Conservation (phyloP, 176 grass and related monocot species). For the Lolium perenne region DNA sequence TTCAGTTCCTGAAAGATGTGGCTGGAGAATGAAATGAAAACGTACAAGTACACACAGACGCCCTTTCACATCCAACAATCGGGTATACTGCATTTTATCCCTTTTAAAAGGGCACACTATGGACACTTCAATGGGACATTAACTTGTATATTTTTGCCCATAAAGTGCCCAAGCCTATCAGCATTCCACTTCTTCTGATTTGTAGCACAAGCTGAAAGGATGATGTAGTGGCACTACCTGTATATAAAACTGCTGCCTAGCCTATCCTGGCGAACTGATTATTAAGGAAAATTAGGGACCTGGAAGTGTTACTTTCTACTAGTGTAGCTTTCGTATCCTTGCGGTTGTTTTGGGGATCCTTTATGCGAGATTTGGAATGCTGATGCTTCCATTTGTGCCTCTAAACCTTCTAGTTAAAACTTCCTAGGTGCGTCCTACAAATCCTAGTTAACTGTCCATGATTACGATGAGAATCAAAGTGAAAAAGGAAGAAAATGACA, state of each 20-base stretch:
- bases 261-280: slow-evolving; percentile 39
- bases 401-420: slow-evolving; percentile 5
- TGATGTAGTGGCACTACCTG: slow-evolving; percentile 48
- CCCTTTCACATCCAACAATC: slow-evolving; percentile 42
- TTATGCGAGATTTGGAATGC: slow-evolving; percentile 10
- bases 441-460: slow-evolving; percentile 23
- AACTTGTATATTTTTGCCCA: not conserved
- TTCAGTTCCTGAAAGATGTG: slow-evolving; percentile 23
- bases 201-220: slow-evolving; percentile 26
- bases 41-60: not conserved
- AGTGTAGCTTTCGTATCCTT: slow-evolving; percentile 9
- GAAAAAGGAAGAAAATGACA: slow-evolving; percentile 42
- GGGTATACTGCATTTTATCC: slow-evolving; percentile 34
- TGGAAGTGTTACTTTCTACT: slow-evolving; percentile 14
- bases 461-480: slow-evolving; percentile 40
- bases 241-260: slow-evolving; percentile 15
- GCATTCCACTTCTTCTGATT: slow-evolving; percentile 49
- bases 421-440: slow-evolving; percentile 15
- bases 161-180: slow-evolving; percentile 22
- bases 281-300: slow-evolving; percentile 29
- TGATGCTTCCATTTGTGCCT: slow-evolving; percentile 22
- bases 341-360: slow-evolving; percentile 15
- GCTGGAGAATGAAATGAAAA: not conserved
- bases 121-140: slow-evolving; percentile 19
- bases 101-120: slow-evolving; percentile 36